Base-by-base conservation (phyloP, 768 basidiomycete genomes). In the Pulveroboletus frians region DNA sequence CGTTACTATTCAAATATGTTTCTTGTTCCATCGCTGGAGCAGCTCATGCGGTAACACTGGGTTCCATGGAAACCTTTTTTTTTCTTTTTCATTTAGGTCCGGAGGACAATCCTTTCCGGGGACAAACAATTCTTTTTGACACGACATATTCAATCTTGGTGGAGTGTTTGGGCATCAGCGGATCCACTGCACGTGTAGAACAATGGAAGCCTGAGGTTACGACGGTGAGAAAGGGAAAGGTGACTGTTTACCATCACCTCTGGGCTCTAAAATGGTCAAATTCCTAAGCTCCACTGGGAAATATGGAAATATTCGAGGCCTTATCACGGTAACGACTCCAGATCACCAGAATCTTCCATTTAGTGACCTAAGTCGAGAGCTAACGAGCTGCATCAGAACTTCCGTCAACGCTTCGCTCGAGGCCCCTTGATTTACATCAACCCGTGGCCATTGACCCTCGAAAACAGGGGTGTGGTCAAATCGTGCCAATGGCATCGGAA, bases 271-370 rank as follows among this genome's bases (percentile, higher is more conserved):
- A 54, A 59, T 41, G 55, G 56, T 34, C 56, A 57, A 57, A 52
- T 65, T 64, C 55, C 17, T 39, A 23, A 15, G 52, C 49, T 56
- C 55, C 56, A 52, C 50, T 51, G 53, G 56, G 64, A 60, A 58
- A 53, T 46, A 43, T 21, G 56, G 64, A 60, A 58, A 53, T 46
- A 43, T 21, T 45, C 41, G 44, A 51, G 51, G 48, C 52, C 46
- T 49, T 54, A 59, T 62, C 62, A 53, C 51, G 42, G 54, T 26
- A 57, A 48, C 47, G 36, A 40, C 52, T 49, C 49, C 39, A 60
- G 64, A 67, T 65, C 56, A 41, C 49, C 65, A 66, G 52, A 50
- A 35, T 43, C 64, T 62, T 67, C 65, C 65, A 67, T 65, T 67
- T 37, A 23, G 52, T 53, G 57, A 57, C 56, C 51, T 56, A 41